Evolutionary conservation across 371 early-diverging fungal genomes (phyloP).

Genomic region (Actinomucor elegans): DNA sequence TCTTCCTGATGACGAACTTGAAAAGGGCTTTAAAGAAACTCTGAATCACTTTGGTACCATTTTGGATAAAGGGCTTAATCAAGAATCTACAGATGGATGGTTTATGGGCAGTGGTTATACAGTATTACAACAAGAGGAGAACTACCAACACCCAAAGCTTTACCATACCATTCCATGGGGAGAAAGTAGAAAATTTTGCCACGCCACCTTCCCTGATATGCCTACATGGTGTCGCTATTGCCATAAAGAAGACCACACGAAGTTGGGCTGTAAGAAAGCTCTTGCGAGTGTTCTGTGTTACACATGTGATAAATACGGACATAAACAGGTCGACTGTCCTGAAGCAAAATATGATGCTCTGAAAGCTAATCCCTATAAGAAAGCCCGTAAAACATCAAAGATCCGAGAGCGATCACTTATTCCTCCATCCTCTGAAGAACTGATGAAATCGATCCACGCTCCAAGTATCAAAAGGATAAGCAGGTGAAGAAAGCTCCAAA

Average conservation of each 20-base stretch:
- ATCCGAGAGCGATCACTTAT: too few species aligned
- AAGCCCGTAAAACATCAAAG: too few species aligned
- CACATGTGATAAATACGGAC: too few species aligned
- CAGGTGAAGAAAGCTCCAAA: too few species aligned
- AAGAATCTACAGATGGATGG: background rate
- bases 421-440: background rate
- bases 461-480: too few species aligned
- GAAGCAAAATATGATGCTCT: too few species aligned
- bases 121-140: background rate
- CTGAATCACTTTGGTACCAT: background rate
- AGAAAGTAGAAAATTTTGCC: too few species aligned
- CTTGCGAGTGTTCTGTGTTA: background rate
- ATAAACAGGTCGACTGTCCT: too few species aligned
- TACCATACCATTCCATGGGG: background rate
- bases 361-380: too few species aligned
- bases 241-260: background rate
- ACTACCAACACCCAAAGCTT: background rate
- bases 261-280: background rate
- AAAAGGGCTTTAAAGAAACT: background rate
- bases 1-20: too few species aligned
- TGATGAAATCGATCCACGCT: background rate
- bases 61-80: background rate
- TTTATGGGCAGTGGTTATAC: constrained; percentile 1
- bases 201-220: too few species aligned
- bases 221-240: background rate